phyloP scores from a whole-genome alignment of 1,284 basidiomycete genomes.

The Malassezia arunalokei region DNA sequence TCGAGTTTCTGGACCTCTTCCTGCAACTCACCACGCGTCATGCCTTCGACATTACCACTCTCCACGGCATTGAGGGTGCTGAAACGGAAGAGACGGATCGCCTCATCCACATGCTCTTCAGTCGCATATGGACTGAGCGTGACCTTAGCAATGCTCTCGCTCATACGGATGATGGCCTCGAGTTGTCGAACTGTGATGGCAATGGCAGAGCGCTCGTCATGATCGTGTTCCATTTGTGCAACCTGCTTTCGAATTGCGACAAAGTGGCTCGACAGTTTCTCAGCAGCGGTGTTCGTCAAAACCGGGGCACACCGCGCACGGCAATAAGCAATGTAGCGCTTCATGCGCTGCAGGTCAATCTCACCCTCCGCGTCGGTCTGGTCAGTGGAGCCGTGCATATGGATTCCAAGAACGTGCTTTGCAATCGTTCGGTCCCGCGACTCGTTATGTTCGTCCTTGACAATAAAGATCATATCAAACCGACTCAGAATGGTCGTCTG shows the following conservation, averaged over 20 bases:
- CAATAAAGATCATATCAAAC: conserved; percentile 99
- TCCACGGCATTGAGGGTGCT: conserved; percentile 99
- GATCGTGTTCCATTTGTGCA: conserved; percentile 88
- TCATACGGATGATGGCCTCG: conserved; percentile 97
- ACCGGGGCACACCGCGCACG: conserved; percentile 93
- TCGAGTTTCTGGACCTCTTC: conserved; percentile 89
- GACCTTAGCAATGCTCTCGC: conserved; percentile 88
- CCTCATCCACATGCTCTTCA: conserved; percentile 92
- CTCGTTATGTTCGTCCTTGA: conserved; percentile 97
- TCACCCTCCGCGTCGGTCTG: conserved; percentile 61
- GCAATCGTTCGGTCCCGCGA: conserved; percentile 83
- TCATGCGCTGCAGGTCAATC: conserved; percentile 96
- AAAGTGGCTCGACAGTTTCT: conserved; percentile 95
- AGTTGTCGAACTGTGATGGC: conserved; percentile 97
- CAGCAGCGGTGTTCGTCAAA: conserved; percentile 78
- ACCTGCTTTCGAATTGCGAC: conserved; percentile 87
- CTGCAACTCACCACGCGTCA: conserved; percentile 80
- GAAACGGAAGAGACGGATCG: conserved; percentile 93
- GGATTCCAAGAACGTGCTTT: conserved; percentile 95
- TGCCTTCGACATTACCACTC: conserved; percentile 78
- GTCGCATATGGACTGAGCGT: conserved; percentile 74
- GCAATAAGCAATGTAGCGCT: conserved; percentile 88
- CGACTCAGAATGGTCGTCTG: conserved; percentile 96
- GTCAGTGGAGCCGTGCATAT: conserved; percentile 75
- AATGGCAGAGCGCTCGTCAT: conserved; percentile 92